Base-by-base conservation (phyloP, 208 protist species). In the Porcisia hertigi region DNA sequence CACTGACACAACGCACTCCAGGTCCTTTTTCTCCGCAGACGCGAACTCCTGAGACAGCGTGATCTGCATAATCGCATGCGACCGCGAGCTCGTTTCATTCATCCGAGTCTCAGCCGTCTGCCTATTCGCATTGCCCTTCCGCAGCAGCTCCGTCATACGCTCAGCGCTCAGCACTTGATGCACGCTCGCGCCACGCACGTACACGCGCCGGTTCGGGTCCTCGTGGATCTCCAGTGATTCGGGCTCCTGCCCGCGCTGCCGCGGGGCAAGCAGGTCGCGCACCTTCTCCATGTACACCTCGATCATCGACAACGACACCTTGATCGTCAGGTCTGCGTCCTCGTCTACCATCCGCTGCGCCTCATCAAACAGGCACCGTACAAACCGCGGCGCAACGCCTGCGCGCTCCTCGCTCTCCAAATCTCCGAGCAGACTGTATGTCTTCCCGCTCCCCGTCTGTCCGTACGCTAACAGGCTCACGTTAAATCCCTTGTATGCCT, bases 31-130 rank as follows among this genome's bases (percentile, higher is more conserved):
- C 54, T 69, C 45, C n/a, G 85, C 86, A 55, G 53, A 88, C 53
- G 88, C 80, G 65, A 87, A 90, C 81, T 88, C 79, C 77, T 94
- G 88, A 36, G 81, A 81, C 12, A 89, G 87, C 18, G 88, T 80
- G 53, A 97, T 91, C 52, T 91, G 94, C 67, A 98, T 93, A 67
- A 98, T 84, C 58, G 94, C 88, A 75, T 98, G 96, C 62, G 93
- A 97, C 18, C 97, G 87, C 64, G 93, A 97, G 63, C 93, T 98
- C 34, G 84, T 86, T 41, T 87, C 84, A 86, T 98, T 98, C 77
- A 94, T 93, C 59, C 87, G 83, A 14, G 96, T 98, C 59, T 93
- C 83, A 18, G 90, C 86, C 52, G 88, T 93, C 64, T 91, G 86
- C 39, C 92, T 84, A 45, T 88, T 93, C 60, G 82, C 80, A 80